These are phyloP conservation scores for Dictyostelium brefeldianum DNA, from an alignment of 78 protist genomes.

Conservation along the genomic window DNA sequence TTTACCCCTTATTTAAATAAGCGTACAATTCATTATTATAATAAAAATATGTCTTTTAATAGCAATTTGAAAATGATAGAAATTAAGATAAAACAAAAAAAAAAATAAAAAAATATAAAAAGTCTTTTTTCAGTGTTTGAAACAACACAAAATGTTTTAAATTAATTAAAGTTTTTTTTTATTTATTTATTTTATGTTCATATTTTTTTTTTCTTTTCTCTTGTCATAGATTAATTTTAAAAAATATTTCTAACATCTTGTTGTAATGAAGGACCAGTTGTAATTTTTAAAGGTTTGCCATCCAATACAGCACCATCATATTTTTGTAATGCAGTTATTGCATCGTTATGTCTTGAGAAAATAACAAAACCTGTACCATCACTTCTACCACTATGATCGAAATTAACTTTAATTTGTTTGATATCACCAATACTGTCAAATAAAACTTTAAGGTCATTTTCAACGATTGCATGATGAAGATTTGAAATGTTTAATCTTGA, in stretches of 20 bases:
- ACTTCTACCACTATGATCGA: conserved; percentile 38
- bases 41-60: too few relatives aligned
- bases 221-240: not conserved
- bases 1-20: too few relatives aligned
- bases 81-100: too few relatives aligned
- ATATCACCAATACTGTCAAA: conserved; percentile 49
- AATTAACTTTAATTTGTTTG: conserved; percentile 29
- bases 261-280: conserved; percentile 16
- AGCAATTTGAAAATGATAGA: too few relatives aligned
- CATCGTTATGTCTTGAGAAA: conserved; percentile 16
- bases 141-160: not conserved
- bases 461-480: not conserved
- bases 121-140: too few relatives aligned
- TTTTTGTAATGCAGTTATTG: not conserved
- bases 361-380: conserved; percentile 58
- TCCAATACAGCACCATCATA: conserved; percentile 29
- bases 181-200: not conserved
- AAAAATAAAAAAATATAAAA: too few relatives aligned
- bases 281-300: conserved; percentile 4
- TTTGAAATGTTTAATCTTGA: conserved; percentile 43
- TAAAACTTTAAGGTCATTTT: conserved; percentile 19
- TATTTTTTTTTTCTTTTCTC: not conserved
- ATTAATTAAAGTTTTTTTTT: not conserved
- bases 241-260: conserved; percentile 20
- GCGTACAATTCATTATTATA: too few relatives aligned